Evolutionary conservation across 2,329 filamentous ascomycete genomes (phyloP), one percentile per base, ranked within the genome.

Genomic region (Chrysoporthe deuterocubensis): DNA sequence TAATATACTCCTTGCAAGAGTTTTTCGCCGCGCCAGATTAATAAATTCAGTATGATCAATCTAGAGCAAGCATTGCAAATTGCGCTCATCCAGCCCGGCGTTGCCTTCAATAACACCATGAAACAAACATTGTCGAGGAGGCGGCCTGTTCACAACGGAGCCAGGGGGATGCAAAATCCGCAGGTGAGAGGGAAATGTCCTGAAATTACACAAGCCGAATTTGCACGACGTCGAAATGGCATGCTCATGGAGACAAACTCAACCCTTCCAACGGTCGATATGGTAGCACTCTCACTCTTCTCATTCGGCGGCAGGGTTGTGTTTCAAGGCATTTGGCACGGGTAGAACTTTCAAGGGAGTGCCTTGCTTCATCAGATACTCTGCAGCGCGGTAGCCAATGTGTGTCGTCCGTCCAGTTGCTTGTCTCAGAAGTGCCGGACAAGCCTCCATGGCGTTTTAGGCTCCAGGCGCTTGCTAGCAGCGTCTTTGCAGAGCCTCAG

Each of bases 391-490:
- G 50, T 26, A 14, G 50, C n/a, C 21, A 32, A 16, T 26, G 21
- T 62, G 59, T 62, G 59, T 48, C 43, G 44, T 34, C n/a, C 11
- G 14, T 48, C 16, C 32, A n/a, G 43, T 32, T 44, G 59, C 59
- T 11, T 62, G 59, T 62, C 59, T 62, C 59, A 62, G 59, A n/a
- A 62, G n/a, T 62, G 43, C 59, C 8, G 21, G 59, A 50, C 44
- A 50, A 40, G 44, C 26, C 32, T 62, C 18, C 43, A 32, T 18
- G 37, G 57, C 26, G 59, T 62, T 62, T 62, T 62, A 62, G 44
- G 13, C 44, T 62, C 58, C 32, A 5, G 7, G 26, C 13, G 21
- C 21, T 14, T 34, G 50, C 21, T 40, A 40, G 16, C 34, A 34
- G 14, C 13, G 16, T 4, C 14, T 57, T 34, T 6, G 21, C 32